Base-by-base conservation (phyloP, 192 early-diverging fungal species). In the Dissophora ornata region DNA sequence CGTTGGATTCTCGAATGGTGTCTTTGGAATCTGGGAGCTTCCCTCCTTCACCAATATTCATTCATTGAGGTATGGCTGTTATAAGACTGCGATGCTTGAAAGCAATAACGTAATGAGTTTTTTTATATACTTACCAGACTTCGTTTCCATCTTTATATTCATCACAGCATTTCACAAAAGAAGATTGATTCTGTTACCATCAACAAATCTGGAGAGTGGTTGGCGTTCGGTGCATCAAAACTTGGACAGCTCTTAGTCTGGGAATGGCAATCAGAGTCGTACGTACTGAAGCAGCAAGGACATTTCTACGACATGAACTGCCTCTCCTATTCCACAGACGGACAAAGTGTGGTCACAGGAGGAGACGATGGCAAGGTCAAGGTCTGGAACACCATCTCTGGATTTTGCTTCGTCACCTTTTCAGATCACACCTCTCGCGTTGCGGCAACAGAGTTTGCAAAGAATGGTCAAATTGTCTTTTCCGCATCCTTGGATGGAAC, bases 201-300 rank as follows among this genome's bases (percentile, higher is more conserved):
- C 62, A 97, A 95, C 80, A 79, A 88, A 8, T 86, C 93, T 0
- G 96, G 97, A 49, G 98, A 99, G 80, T 99, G 98, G 98, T 82
- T 99, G 29, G 97, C 95, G 1, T 95, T 99, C 81, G 98, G 96
- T 25, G 94, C 90, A 36, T 87, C 94, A 24, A 87, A 86, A 67
- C 86, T 98, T 12, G 96, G 96, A 7, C 98, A 99, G 83, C 89
- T 99, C 44, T 81, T 98, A 34, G 96, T 99, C 15, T 99, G 98
- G 98, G 98, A 99, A 79, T 99, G 98, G 98, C 94, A 97, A 82
- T 97, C 96, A 47, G 98, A 99, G 73, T 93, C 97, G 1, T 98
- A 99, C 69, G 93, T 99, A 40, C 84, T 99, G 46, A 99, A 98
- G 79, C 98, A 99, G 80, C 98, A 99, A 81, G 98, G 97, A 10